Percentiles rank a stretch among this genome's conserved stretches.
These are phyloP conservation scores for Cyberlindnera mycetangii DNA, from an alignment of 805 yeast species.

Conservation along the genomic window DNA sequence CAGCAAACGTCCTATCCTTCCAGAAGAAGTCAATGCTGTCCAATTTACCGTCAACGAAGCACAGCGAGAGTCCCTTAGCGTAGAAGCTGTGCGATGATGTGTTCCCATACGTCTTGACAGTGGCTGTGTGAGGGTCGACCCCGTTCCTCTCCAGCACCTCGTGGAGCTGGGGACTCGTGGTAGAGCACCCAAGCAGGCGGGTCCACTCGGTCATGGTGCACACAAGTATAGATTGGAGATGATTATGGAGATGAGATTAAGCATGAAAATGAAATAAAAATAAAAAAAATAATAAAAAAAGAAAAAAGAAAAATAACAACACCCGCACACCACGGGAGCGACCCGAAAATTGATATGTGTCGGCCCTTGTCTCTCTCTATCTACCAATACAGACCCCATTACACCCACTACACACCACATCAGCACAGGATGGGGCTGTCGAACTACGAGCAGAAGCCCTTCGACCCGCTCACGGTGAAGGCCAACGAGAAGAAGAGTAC, in stretches of 20 bases:
- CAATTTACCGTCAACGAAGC: conserved; percentile 15
- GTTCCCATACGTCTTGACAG: conserved; percentile 1
- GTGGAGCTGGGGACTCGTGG: neutral
- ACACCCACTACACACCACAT: too few species aligned
- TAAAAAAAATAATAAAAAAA: neutral
- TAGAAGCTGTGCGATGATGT: conserved; percentile 23
- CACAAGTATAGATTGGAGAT: too few species aligned
- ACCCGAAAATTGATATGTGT: neutral
- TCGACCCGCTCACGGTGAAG: conserved; percentile 57
- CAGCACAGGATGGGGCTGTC: conserved; percentile 25
- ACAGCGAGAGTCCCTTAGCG: conserved; percentile 25
- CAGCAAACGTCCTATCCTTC: conserved; percentile 21
- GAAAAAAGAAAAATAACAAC: neutral
- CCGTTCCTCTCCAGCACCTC: neutral
- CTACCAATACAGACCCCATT: too few species aligned
- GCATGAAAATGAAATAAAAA: neutral
- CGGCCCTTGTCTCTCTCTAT: neutral
- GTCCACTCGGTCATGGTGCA: neutral
- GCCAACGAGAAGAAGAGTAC: conserved; percentile 49
- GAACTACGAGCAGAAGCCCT: conserved; percentile 45
- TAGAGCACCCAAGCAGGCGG: neutral
- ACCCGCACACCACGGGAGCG: conserved; percentile 3
- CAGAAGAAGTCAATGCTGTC: conserved; percentile 37
- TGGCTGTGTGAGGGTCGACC: neutral
- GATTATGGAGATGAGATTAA: neutral